Evolutionary conservation across 2,329 filamentous ascomycete species (phyloP).

Genomic region (Sporothrix humicola): DNA sequence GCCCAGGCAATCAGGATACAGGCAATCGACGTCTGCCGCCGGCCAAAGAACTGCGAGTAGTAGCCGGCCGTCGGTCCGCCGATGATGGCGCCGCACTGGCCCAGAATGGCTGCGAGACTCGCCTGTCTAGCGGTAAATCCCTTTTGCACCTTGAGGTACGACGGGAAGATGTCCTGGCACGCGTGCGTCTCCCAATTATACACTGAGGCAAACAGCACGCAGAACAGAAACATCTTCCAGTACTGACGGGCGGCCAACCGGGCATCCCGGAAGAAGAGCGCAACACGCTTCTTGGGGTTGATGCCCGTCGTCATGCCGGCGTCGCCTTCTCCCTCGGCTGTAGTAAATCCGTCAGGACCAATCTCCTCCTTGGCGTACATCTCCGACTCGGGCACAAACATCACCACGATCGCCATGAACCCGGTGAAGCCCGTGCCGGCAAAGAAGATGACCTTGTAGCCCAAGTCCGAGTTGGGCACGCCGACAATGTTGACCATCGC

Average conservation of each 20-base stretch:
- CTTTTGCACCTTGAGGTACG: slow-evolving; percentile 26
- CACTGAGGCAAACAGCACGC: slow-evolving; percentile 18
- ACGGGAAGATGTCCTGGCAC: slow-evolving; percentile 27
- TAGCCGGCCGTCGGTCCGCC: slow-evolving; percentile 73
- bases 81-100: slow-evolving; percentile 9
- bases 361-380: slow-evolving; percentile 57
- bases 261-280: slow-evolving; percentile 75
- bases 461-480: slow-evolving; percentile 76
- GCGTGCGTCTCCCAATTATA: slow-evolving; percentile 29
- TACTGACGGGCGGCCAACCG: slow-evolving; percentile 78
- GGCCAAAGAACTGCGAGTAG: slow-evolving; percentile 70
- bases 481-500: slow-evolving; percentile 68
- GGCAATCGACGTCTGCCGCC: slow-evolving; percentile 70
- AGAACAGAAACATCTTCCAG: slow-evolving; percentile 69
- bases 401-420: slow-evolving; percentile 78
- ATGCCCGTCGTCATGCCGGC: slow-evolving; percentile 17
- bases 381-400: slow-evolving; percentile 79
- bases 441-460: slow-evolving; percentile 88
- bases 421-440: slow-evolving; percentile 82
- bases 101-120: slow-evolving; percentile 18
- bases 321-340: not conserved
- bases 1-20: slow-evolving; percentile 69
- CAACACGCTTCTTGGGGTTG: slow-evolving; percentile 60
- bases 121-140: slow-evolving; percentile 12
- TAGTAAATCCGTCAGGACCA: not conserved